Percentiles rank a stretch among this genome's conserved stretches.
Conservation (phyloP, 768 basidiomycete species). For the Termitomyces sp. region DNA sequence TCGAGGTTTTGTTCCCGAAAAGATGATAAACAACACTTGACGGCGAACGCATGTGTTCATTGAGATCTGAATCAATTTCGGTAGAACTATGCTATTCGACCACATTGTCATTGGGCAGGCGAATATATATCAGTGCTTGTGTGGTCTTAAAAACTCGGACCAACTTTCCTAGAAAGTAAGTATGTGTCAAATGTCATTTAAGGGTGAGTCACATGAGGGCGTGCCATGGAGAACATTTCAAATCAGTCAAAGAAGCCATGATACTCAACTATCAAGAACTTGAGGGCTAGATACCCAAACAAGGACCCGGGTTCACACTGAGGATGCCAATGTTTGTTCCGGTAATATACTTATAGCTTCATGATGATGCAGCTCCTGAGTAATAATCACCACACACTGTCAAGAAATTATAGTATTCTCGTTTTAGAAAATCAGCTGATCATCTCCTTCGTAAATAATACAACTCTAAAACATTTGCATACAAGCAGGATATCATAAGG, state of each 20-base stretch:
- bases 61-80: neutral
- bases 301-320: neutral
- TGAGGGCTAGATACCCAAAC: neutral
- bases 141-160: neutral
- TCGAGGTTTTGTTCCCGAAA: neutral
- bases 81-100: neutral
- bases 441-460: neutral
- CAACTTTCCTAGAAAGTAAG: neutral
- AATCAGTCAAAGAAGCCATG: neutral
- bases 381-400: conserved; percentile 2
- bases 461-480: neutral
- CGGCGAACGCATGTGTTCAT: neutral
- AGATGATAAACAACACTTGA: neutral
- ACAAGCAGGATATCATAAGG: neutral
- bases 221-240: neutral
- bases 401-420: neutral
- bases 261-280: neutral
- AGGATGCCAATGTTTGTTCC: neutral
- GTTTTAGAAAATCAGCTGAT: neutral
- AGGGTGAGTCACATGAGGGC: neutral
- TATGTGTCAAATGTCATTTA: neutral
- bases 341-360: neutral
- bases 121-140: neutral
- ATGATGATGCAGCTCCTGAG: neutral
- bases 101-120: neutral